Conservation (phyloP, 345 rosid genomes). For the Citrus glauca region DNA sequence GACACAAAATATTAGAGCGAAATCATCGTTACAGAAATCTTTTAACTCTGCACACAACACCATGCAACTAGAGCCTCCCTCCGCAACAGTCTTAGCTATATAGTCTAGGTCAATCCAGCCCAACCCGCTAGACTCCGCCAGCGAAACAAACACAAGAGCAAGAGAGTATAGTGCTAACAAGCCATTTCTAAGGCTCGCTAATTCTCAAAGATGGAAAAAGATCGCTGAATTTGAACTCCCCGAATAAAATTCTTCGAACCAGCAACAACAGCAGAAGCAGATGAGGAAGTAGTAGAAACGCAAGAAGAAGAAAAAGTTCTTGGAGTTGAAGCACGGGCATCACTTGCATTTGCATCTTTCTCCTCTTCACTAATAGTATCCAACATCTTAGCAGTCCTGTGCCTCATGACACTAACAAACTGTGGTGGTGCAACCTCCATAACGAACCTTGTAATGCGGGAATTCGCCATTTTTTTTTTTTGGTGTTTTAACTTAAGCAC, state of each 20-base stretch:
- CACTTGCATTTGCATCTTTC: background rate
- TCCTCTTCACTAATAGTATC: constrained; percentile 49
- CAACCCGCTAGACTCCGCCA: background rate
- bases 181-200: background rate
- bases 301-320: constrained; percentile 15
- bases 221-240: constrained; percentile 29
- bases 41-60: background rate
- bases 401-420: constrained; percentile 63
- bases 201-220: constrained; percentile 27
- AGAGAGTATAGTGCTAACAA: background rate
- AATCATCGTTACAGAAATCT: background rate
- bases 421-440: constrained; percentile 92
- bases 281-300: background rate
- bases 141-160: background rate
- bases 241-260: constrained; percentile 28
- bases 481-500: background rate
- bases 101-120: background rate
- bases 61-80: background rate
- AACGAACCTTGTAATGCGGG: constrained; percentile 57
- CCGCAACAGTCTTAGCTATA: background rate
- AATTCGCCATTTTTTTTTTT: constrained; percentile 50
- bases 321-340: background rate
- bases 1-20: background rate
- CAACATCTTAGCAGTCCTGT: constrained; percentile 52
- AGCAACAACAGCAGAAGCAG: constrained; percentile 4